Base-by-base conservation (phyloP, 2,329 filamentous ascomycete genomes). In the Coniochaeta sp. region DNA sequence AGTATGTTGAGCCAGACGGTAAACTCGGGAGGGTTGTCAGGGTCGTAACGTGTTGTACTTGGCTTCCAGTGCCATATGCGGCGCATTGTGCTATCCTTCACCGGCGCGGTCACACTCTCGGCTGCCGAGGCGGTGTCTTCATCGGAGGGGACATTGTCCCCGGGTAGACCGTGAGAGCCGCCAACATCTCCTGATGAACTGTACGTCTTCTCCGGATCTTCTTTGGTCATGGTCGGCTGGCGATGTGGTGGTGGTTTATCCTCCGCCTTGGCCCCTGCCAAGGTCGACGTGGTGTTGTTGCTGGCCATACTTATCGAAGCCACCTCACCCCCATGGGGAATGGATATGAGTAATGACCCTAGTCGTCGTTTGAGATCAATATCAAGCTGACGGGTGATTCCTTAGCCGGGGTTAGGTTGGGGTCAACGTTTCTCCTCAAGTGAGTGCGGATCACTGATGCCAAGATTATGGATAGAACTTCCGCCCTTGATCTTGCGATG, bases 1-100 rank as follows among this genome's bases (percentile, higher is more conserved):
- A 91, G 67, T 3, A 90, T 64, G 60, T 91, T 91, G 62, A 89
- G 71, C 3, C 73, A 71, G 58, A 89, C 69, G 1, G 80, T 85
- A 65, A 92, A 89, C 28, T 76, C 72, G 0, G 85, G 85, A 7
- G 87, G 87, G 51, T 79, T 75, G 1, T 79, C 65, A 0, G 82
- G 76, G 58, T 89, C 76, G 71, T 85, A 91, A 45, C 87, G 81
- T 63, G 86, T 87, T 57, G 78, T 75, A 50, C 74, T 73, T 0
- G 87, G 87, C 31, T 79, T 82, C 76, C 79, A 88, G 6, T 53
- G 38, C 58, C 55, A 58, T 26, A 51, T 26, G 10, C 20, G 38
- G 4, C 20, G 20, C n/a, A 42, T 24, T 3, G 38, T 22, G 38
- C 38, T 22, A 10, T 3, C 20, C 8, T 42, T 42, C 38, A 42